Evolutionary conservation across 2,329 filamentous ascomycete genomes (phyloP).

Genomic region (Hymenoscyphus linearis): DNA sequence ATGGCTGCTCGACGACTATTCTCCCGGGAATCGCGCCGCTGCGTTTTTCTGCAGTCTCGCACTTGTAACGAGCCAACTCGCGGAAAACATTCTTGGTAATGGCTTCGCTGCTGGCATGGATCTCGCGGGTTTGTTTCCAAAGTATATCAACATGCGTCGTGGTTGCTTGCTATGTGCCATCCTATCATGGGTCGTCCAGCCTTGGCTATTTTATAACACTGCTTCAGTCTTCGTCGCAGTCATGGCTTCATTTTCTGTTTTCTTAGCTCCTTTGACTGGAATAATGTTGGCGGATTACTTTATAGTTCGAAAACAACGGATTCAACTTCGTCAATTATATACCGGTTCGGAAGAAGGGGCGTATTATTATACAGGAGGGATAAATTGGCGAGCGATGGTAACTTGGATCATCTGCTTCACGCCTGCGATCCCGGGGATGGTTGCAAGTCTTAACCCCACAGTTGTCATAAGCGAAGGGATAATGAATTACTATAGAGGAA

Average conservation of each 20-base stretch:
- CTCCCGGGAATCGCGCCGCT: slow-evolving; percentile 37
- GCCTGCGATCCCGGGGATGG: slow-evolving; percentile 20
- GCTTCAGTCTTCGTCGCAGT: background rate
- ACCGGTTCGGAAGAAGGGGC: slow-evolving; percentile 20
- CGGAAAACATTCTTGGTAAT: slow-evolving; percentile 43
- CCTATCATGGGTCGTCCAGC: slow-evolving; percentile 5
- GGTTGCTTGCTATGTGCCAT: slow-evolving; percentile 31
- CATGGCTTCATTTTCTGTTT: slow-evolving; percentile 32
- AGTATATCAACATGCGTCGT: slow-evolving; percentile 50
- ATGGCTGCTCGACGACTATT: slow-evolving; percentile 36
- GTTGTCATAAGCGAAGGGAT: background rate
- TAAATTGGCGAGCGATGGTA: slow-evolving; percentile 31
- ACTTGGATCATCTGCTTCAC: slow-evolving; percentile 18
- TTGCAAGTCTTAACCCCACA: background rate
- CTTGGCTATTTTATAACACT: slow-evolving; percentile 22
- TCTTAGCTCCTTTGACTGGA: slow-evolving; percentile 41
- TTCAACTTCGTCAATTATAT: slow-evolving; percentile 31
- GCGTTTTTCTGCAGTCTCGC: slow-evolving; percentile 43
- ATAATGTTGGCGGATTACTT: slow-evolving; percentile 39
- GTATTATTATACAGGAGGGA: slow-evolving; percentile 31
- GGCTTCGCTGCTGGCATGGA: slow-evolving; percentile 49
- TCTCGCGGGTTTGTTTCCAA: slow-evolving; percentile 45
- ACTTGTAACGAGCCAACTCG: slow-evolving; percentile 41
- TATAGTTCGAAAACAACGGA: slow-evolving; percentile 32
- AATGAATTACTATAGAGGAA: background rate